phyloP scores from a whole-genome alignment of 495 filamentous ascomycete species.

The Talaromyces thailandensis region DNA sequence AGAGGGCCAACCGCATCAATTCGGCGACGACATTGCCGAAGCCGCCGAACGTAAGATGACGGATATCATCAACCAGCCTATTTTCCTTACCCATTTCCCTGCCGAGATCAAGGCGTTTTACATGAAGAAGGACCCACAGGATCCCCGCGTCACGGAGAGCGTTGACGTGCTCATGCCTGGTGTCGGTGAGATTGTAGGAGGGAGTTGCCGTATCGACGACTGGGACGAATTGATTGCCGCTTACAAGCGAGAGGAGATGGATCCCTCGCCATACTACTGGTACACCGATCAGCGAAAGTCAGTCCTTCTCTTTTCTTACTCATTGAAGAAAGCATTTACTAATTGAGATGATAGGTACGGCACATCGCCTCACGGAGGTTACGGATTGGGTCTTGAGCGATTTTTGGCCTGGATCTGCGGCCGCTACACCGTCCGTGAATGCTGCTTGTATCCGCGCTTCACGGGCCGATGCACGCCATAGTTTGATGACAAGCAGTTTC shows the following conservation, averaged over 20 bases:
- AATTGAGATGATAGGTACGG: slow-evolving; percentile 58
- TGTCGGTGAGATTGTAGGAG: slow-evolving; percentile 95
- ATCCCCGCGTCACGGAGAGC: slow-evolving; percentile 86
- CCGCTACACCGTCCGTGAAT: slow-evolving; percentile 83
- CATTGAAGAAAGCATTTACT: neutral
- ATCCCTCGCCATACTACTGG: slow-evolving; percentile 89
- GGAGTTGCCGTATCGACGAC: slow-evolving; percentile 91
- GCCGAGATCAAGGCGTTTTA: slow-evolving; percentile 98
- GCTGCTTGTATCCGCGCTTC: slow-evolving; percentile 87
- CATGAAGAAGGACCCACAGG: slow-evolving; percentile 85
- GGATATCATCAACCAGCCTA: slow-evolving; percentile 86
- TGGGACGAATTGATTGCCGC: slow-evolving; percentile 88
- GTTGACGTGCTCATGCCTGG: slow-evolving; percentile 95
- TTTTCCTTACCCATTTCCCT: slow-evolving; percentile 96
- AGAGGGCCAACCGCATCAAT: slow-evolving; percentile 78
- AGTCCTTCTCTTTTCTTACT: slow-evolving; percentile 29
- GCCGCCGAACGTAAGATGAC: slow-evolving; percentile 97
- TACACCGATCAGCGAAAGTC: slow-evolving; percentile 97
- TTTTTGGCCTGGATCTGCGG: slow-evolving; percentile 96
- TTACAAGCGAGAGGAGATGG: slow-evolving; percentile 80
- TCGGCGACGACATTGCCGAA: slow-evolving; percentile 98
- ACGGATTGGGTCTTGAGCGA: slow-evolving; percentile 89
- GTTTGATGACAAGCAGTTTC: neutral
- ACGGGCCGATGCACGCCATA: slow-evolving; percentile 90
- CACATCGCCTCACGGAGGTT: slow-evolving; percentile 88